Evolutionary conservation across 805 yeast genomes (phyloP).

Genomic region (Phaffomyces thermotolerans): DNA sequence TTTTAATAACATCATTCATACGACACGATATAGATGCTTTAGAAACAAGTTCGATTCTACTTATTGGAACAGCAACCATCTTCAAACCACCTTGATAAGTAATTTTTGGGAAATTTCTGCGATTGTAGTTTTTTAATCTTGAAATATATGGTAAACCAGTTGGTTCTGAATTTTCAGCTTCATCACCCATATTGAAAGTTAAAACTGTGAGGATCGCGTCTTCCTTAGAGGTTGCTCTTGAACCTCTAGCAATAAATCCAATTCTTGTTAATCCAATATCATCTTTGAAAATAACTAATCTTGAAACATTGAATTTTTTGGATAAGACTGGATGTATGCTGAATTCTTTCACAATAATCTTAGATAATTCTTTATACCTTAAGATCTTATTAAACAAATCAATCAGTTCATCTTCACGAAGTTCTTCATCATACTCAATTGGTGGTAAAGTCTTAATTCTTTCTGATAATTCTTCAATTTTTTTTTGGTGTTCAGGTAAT

Average conservation of each 20-base stretch:
- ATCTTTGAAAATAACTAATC: conserved; percentile 53
- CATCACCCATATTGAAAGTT: conserved; percentile 38
- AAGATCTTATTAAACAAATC: conserved; percentile 37
- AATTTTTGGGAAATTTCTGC: conserved; percentile 19
- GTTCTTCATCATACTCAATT: conserved; percentile 30
- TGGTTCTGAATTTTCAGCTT: conserved; percentile 22
- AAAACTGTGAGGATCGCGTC: conserved; percentile 28
- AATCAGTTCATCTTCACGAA: conserved; percentile 36
- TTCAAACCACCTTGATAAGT: conserved; percentile 27
- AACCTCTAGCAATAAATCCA: conserved; percentile 48
- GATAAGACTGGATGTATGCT: conserved; percentile 41
- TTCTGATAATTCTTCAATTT: conserved; percentile 46
- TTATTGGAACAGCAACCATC: conserved; percentile 32
- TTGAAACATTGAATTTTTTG: conserved; percentile 43
- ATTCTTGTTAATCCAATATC: conserved; percentile 30
- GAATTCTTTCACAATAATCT: conserved; percentile 40
- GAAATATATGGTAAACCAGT: conserved; percentile 31
- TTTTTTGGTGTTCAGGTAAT: conserved; percentile 76
- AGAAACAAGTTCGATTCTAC: conserved; percentile 38
- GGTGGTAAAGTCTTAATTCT: conserved; percentile 33
- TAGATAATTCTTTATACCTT: conserved; percentile 38
- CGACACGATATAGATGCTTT: conserved; percentile 21
- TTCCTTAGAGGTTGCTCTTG: conserved; percentile 9
- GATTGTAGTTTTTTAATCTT: conserved; percentile 22
- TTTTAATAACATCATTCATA: conserved; percentile 8